These are phyloP conservation scores for Cinnamomum micranthum DNA, from an alignment of 164 flowering plant genomes.

Conservation along the genomic window DNA sequence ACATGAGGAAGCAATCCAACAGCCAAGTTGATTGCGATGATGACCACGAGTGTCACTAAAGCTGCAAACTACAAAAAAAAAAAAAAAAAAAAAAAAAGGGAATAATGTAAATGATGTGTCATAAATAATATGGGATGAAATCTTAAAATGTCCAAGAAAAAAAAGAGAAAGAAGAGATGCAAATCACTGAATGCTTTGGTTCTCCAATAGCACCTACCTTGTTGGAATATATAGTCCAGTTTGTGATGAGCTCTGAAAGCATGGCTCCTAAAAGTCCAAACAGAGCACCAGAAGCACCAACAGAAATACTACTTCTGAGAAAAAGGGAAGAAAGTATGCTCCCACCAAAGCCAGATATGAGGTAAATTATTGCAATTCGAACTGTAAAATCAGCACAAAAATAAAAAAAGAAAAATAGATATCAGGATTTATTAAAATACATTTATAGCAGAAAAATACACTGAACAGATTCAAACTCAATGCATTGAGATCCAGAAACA, in stretches of 20 bases:
- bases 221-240: slow-evolving; percentile 72
- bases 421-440: neutral
- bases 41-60: slow-evolving; percentile 53
- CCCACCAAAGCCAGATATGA: slow-evolving; percentile 74
- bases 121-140: no score
- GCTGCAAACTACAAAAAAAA: slow-evolving; percentile 56
- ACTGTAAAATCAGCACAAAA: slow-evolving; percentile 35
- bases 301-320: slow-evolving; percentile 48
- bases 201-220: slow-evolving; percentile 54
- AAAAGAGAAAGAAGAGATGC: no score
- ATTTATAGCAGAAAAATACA: neutral
- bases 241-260: slow-evolving; percentile 78
- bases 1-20: slow-evolving; percentile 80
- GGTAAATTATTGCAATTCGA: slow-evolving; percentile 58
- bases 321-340: slow-evolving; percentile 63
- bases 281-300: slow-evolving; percentile 86
- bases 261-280: slow-evolving; percentile 90
- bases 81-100: neutral
- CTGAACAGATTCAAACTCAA: neutral
- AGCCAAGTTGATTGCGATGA: slow-evolving; percentile 63
- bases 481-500: neutral
- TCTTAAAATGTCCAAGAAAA: neutral
- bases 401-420: neutral
- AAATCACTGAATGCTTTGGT: slow-evolving; percentile 25
- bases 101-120: neutral